Conservation (phyloP, 2,329 filamentous ascomycete species). For the Penicillium freii region DNA sequence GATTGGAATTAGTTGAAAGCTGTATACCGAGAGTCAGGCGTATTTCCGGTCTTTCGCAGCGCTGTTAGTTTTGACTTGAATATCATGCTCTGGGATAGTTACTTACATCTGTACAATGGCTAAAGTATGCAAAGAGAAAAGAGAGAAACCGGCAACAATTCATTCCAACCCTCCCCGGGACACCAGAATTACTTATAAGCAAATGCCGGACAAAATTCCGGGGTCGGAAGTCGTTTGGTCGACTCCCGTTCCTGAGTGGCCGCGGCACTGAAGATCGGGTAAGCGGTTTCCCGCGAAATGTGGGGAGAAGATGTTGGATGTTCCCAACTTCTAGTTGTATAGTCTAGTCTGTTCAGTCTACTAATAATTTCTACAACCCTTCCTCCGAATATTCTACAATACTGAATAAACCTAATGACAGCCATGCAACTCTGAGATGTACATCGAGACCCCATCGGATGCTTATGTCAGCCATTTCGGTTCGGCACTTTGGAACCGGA, state of each 20-base stretch:
- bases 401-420: no score
- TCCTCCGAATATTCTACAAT: neutral
- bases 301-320: constrained; percentile 16
- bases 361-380: neutral
- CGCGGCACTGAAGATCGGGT: constrained; percentile 39
- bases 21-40: constrained; percentile 4
- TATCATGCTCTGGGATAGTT: neutral
- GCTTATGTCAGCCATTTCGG: constrained; percentile 4
- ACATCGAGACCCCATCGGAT: neutral
- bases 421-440: neutral
- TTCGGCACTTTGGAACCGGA: neutral
- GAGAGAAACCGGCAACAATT: constrained; percentile 6
- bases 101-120: constrained; percentile 4
- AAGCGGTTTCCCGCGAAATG: constrained; percentile 35
- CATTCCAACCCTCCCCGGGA: neutral
- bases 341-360: neutral
- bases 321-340: neutral
- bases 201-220: constrained; percentile 44
- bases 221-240: constrained; percentile 27
- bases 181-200: constrained; percentile 28
- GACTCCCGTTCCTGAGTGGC: constrained; percentile 20
- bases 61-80: neutral
- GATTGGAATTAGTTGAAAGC: constrained; percentile 6
- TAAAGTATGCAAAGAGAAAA: neutral
- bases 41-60: constrained; percentile 1